Percentiles rank a stretch among this genome's conserved stretches.
phyloP scores from a whole-genome alignment of 768 basidiomycete genomes.

The Mycena albidolilacea region DNA sequence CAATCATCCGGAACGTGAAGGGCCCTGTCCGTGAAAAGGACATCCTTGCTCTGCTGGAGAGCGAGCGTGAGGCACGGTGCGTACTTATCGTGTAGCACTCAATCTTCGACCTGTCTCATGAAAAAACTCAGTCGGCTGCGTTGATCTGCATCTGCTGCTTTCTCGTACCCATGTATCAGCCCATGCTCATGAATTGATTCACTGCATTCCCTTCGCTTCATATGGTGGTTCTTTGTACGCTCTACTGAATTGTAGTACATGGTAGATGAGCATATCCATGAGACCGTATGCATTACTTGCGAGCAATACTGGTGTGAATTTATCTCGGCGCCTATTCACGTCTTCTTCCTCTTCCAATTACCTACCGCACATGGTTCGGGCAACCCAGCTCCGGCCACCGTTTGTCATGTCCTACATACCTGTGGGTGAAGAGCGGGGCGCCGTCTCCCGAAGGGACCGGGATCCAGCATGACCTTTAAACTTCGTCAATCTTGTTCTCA shows the following conservation, averaged over 20 bases:
- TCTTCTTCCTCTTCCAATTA: background rate
- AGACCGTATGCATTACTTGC: conserved; percentile 7
- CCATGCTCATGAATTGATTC: conserved; percentile 32
- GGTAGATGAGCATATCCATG: conserved; percentile 29
- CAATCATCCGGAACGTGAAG: conserved; percentile 99
- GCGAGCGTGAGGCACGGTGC: conserved; percentile 99
- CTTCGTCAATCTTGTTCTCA: background rate
- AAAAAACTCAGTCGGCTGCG: conserved; percentile 54
- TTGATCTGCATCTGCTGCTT: conserved; percentile 42
- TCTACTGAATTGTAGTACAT: conserved; percentile 26
- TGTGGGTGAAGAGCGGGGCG: background rate
- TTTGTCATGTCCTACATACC: background rate
- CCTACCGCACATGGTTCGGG: background rate
- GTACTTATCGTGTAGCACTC: conserved; percentile 50
- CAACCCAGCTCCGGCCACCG: background rate
- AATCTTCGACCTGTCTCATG: background rate
- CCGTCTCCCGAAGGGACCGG: too few species aligned
- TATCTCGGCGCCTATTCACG: background rate
- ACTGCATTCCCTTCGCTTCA: conserved; percentile 28
- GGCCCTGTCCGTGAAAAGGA: conserved; percentile 97
- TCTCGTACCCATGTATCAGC: conserved; percentile 34
- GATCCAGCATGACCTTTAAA: background rate
- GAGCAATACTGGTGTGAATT: conserved; percentile 3
- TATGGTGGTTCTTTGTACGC: conserved; percentile 17
- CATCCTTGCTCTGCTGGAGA: conserved; percentile 96